Evolutionary conservation across 1,284 basidiomycete genomes (phyloP).

Genomic region (Cutaneotrichosporon curvatum): DNA sequence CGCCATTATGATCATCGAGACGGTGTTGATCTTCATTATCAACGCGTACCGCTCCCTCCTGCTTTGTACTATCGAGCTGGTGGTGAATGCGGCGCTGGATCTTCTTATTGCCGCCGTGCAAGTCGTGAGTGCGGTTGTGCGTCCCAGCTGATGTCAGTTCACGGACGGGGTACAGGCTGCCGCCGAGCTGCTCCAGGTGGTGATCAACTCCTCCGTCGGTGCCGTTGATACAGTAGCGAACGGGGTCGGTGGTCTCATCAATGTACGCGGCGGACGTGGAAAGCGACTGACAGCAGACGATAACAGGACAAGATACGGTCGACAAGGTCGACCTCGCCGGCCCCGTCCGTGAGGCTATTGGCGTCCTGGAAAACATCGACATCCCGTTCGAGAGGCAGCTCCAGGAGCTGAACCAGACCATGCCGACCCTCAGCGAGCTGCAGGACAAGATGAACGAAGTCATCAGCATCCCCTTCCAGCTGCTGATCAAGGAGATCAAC

Average conservation of each 20-base stretch:
- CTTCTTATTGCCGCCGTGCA: conserved; percentile 73
- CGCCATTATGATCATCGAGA: conserved; percentile 69
- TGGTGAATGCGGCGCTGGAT: conserved; percentile 71
- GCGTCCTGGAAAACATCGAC: conserved; percentile 64
- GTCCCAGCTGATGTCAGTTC: conserved; percentile 51
- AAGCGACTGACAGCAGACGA: too few relatives aligned
- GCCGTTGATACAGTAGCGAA: too few relatives aligned
- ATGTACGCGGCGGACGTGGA: too few relatives aligned
- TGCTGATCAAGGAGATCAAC: conserved; percentile 78
- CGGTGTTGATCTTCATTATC: conserved; percentile 82
- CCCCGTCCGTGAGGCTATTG: too few relatives aligned
- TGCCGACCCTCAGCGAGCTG: conserved; percentile 73
- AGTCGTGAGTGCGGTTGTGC: conserved; percentile 47
- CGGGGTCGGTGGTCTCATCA: too few relatives aligned
- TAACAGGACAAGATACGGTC: too few relatives aligned
- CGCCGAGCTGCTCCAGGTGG: too few relatives aligned
- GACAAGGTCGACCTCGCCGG: too few relatives aligned
- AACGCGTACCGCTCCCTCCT: conserved; percentile 86
- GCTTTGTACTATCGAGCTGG: conserved; percentile 84
- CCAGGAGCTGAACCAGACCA: conserved; percentile 63
- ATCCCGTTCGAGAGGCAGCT: conserved; percentile 74
- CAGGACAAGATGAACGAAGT: conserved; percentile 64
- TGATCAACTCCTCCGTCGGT: too few relatives aligned
- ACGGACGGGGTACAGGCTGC: conserved; percentile 53
- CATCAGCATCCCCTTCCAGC: conserved; percentile 76